A percentile compares a stretch with the other conserved stretches of the same genome.
Conservation (phyloP, 768 basidiomycete species). For the Psilocybe cyanescens region DNA sequence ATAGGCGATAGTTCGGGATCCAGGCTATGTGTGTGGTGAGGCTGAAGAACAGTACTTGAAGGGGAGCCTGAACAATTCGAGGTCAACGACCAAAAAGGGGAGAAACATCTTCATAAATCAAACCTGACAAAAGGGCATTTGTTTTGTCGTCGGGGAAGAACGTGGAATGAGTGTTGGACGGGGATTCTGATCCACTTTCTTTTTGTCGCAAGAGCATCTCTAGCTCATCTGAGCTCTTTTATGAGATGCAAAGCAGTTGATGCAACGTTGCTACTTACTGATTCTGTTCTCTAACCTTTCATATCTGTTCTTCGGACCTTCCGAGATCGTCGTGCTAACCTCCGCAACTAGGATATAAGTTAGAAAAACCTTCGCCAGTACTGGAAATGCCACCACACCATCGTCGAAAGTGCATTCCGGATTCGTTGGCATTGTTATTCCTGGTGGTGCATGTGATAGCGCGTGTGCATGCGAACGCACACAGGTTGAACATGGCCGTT, state of each 20-base stretch:
- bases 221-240: conserved; percentile 55
- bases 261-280: conserved; percentile 43
- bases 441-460: conserved; percentile 61
- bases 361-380: not conserved
- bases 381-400: conserved; percentile 34
- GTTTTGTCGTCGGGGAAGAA: conserved; percentile 8
- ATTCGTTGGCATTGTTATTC: conserved; percentile 51
- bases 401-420: conserved; percentile 85
- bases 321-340: conserved; percentile 35
- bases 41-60: conserved; percentile 1
- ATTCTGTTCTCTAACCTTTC: conserved; percentile 72
- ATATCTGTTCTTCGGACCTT: conserved; percentile 62
- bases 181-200: conserved; percentile 31
- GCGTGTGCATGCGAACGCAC: conserved; percentile 76
- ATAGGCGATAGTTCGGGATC: conserved; percentile 18
- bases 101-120: not conserved
- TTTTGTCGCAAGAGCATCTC: conserved; percentile 69
- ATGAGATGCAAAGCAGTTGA: not conserved
- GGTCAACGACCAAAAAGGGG: not conserved
- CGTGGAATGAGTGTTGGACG: conserved; percentile 9
- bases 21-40: conserved; percentile 3
- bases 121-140: conserved; percentile 5
- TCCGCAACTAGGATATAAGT: conserved; percentile 41
- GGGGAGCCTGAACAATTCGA: conserved; percentile 6
- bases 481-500: conserved; percentile 78